Percentiles rank a stretch among this genome's conserved stretches.
phyloP scores from a whole-genome alignment of 768 basidiomycete species.

The Macrocybe gigantea region DNA sequence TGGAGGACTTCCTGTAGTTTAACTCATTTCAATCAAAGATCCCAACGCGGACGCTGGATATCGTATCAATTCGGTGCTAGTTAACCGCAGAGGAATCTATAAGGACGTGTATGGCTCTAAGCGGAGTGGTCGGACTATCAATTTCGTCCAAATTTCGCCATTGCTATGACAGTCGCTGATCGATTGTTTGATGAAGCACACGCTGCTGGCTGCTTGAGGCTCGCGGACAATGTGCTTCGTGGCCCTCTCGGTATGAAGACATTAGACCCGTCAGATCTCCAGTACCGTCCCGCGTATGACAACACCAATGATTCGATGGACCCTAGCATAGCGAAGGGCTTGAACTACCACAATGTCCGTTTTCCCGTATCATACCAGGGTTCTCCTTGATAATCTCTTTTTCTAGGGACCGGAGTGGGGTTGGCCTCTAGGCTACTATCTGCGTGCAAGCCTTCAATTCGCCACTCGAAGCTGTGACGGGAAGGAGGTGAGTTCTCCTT shows the following conservation, averaged over 20 bases:
- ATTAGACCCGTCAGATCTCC: constrained; percentile 78
- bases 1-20: neutral
- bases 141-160: constrained; percentile 87
- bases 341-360: constrained; percentile 88
- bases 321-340: constrained; percentile 78
- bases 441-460: constrained; percentile 89
- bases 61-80: constrained; percentile 58
- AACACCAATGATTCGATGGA: constrained; percentile 92
- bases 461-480: constrained; percentile 65
- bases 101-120: constrained; percentile 97
- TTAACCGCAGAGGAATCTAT: constrained; percentile 93
- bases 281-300: constrained; percentile 90
- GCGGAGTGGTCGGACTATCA: constrained; percentile 96
- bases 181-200: constrained; percentile 83
- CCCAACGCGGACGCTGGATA: constrained; percentile 66
- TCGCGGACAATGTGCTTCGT: constrained; percentile 80
- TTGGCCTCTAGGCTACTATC: constrained; percentile 93
- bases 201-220: constrained; percentile 70
- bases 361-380: neutral
- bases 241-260: constrained; percentile 96
- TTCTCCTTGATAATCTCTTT: constrained; percentile 10
- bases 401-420: constrained; percentile 87
- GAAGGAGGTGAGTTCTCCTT: constrained; percentile 46
- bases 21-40: constrained; percentile 36
- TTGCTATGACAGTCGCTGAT: constrained; percentile 96